Evolutionary conservation across 1,284 basidiomycete species (phyloP).

Genomic region (Pseudozyma sp.): DNA sequence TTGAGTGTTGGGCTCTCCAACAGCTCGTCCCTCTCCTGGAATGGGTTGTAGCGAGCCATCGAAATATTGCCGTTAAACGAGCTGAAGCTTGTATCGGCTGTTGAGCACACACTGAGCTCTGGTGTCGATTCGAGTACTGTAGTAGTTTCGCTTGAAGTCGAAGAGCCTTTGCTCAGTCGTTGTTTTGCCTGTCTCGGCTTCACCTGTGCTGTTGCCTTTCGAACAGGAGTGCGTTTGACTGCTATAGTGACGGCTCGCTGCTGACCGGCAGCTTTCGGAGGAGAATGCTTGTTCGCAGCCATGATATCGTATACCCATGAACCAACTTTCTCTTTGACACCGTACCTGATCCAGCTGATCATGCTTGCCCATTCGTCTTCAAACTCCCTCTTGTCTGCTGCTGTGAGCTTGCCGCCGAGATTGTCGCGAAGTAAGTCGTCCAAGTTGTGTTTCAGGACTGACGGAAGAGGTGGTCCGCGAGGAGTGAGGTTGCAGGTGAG

Average conservation of each 20-base stretch:
- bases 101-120: constrained; percentile 43
- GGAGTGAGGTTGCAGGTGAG: constrained; percentile 1
- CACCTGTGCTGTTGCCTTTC: constrained; percentile 9
- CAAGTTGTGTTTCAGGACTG: neutral
- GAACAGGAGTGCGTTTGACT: constrained; percentile 23
- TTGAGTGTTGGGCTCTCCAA: constrained; percentile 25
- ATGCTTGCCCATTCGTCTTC: constrained; percentile 50
- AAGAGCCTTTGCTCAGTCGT: constrained; percentile 20
- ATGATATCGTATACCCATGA: constrained; percentile 54
- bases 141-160: constrained; percentile 13
- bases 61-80: constrained; percentile 22
- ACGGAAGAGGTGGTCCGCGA: neutral
- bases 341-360: constrained; percentile 51
- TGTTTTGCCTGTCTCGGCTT: constrained; percentile 22
- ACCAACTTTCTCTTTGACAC: constrained; percentile 56
- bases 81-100: constrained; percentile 32
- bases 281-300: constrained; percentile 30
- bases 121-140: constrained; percentile 24
- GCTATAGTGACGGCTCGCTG: constrained; percentile 25
- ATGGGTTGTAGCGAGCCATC: constrained; percentile 24
- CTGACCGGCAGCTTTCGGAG: constrained; percentile 6
- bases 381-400: constrained; percentile 23
- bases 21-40: constrained; percentile 5
- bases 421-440: constrained; percentile 29
- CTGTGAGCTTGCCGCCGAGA: constrained; percentile 18